A percentile compares a stretch with the other conserved stretches of the same genome.
Evolutionary conservation across 441 rosid species (phyloP).

Genomic region (Corymbia calophylla): DNA sequence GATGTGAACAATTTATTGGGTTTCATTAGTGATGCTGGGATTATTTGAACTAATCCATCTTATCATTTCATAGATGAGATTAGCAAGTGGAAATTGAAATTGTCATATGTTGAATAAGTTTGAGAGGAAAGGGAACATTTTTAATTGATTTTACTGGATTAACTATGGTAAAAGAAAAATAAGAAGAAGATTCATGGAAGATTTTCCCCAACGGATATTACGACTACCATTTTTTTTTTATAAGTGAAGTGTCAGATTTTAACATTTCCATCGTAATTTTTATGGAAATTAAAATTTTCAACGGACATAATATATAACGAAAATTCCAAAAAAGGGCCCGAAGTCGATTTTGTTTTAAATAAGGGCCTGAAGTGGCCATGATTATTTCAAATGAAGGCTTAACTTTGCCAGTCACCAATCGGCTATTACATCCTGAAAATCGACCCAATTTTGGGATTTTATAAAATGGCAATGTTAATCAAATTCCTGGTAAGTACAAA

Average conservation of each 20-base stretch:
- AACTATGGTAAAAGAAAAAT: background rate
- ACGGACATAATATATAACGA: background rate
- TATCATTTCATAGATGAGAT: background rate
- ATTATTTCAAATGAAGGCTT: no score
- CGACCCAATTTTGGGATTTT: no score
- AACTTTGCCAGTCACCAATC: no score
- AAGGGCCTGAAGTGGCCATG: no score
- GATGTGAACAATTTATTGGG: background rate
- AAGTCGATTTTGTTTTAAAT: no score
- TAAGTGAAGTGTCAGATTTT: background rate
- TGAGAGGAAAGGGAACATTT: background rate
- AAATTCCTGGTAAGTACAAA: no score
- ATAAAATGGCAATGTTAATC: no score
- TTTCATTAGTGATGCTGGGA: background rate
- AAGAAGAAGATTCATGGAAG: background rate
- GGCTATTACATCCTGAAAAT: no score
- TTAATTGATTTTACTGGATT: background rate
- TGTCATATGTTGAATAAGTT: background rate
- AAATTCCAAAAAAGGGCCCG: no score
- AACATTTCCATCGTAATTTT: background rate
- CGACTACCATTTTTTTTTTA: background rate
- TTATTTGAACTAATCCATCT: fast-evolving
- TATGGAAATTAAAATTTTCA: background rate
- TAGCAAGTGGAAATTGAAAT: background rate
- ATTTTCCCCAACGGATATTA: background rate